phyloP scores from a whole-genome alignment of 306 rosid genomes.

The Trifolium dubium region DNA sequence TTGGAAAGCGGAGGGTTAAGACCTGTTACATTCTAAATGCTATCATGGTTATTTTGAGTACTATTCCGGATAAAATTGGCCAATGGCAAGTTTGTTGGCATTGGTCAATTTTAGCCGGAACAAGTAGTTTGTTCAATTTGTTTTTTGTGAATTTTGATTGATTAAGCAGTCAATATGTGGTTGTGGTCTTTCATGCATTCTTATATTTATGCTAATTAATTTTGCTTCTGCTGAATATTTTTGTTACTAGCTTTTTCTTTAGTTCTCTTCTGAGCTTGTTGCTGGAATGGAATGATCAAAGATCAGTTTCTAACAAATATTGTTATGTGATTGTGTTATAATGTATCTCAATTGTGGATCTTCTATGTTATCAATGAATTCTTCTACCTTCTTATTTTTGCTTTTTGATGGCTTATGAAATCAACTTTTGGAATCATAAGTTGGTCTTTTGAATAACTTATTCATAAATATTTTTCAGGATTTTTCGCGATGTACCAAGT shows the following conservation, averaged over 20 bases:
- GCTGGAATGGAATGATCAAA: conserved; percentile 33
- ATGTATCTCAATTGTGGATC: conserved; percentile 30
- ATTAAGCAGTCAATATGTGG: background rate
- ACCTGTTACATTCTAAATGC: conserved; percentile 8
- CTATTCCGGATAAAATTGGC: background rate
- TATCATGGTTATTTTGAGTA: conserved; percentile 11
- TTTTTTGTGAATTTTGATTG: conserved; percentile 19
- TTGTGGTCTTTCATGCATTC: conserved; percentile 2
- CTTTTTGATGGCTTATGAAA: background rate
- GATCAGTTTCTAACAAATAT: conserved; percentile 24
- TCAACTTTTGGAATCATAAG: background rate
- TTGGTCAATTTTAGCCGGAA: conserved; percentile 4
- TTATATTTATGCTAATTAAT: conserved; percentile 32
- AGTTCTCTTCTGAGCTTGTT: conserved; percentile 32
- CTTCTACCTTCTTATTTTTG: conserved; percentile 6
- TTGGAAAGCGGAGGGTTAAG: background rate
- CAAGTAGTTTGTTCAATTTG: background rate
- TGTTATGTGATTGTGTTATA: conserved; percentile 10
- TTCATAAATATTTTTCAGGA: conserved; percentile 62
- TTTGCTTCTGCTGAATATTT: conserved; percentile 26
- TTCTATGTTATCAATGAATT: conserved; percentile 23
- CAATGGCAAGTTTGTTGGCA: background rate
- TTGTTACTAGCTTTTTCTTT: background rate
- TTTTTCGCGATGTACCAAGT: conserved; percentile 96
- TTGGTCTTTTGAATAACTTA: conserved; percentile 39